A percentile compares a stretch with the other conserved stretches of the same genome.
These are phyloP conservation scores for Cladosporium halotolerans DNA, from an alignment of 2,329 filamentous ascomycete species.

Conservation along the genomic window DNA sequence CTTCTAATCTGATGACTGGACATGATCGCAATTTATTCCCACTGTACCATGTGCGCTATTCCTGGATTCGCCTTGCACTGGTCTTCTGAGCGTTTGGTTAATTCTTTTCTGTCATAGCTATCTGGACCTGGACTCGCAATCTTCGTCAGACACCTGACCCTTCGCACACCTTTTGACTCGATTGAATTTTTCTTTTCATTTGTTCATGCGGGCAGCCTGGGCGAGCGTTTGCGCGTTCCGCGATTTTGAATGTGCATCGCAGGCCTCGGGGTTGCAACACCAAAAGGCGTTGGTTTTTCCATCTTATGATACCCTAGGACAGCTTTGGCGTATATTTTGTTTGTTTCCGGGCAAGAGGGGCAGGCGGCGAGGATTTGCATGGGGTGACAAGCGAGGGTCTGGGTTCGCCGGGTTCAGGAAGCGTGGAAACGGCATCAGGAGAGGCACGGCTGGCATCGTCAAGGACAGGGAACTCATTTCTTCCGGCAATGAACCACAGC, in stretches of 20 bases:
- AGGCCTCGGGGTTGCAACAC: not conserved
- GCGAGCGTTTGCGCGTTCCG: conserved; percentile 4
- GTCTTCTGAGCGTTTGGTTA: not conserved
- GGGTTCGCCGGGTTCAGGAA: too few species aligned
- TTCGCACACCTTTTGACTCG: too few species aligned
- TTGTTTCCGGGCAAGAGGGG: not conserved
- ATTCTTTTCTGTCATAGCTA: too few species aligned
- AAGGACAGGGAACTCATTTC: not conserved
- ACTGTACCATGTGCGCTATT: not conserved
- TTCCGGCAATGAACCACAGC: not conserved
- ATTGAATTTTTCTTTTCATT: too few species aligned
- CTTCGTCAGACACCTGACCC: too few species aligned
- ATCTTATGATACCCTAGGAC: conserved; percentile 12
- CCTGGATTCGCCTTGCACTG: not conserved
- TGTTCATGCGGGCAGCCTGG: not conserved
- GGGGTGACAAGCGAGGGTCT: too few species aligned
- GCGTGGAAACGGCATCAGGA: too few species aligned
- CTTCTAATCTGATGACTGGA: not conserved
- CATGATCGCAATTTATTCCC: not conserved
- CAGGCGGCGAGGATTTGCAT: not conserved
- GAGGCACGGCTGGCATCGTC: too few species aligned
- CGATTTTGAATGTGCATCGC: not conserved
- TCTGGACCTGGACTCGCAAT: not conserved
- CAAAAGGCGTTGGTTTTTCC: conserved; percentile 8
- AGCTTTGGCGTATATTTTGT: not conserved